Base-by-base conservation (phyloP, 805 yeast genomes). In the Hanseniaspora lachancei region DNA sequence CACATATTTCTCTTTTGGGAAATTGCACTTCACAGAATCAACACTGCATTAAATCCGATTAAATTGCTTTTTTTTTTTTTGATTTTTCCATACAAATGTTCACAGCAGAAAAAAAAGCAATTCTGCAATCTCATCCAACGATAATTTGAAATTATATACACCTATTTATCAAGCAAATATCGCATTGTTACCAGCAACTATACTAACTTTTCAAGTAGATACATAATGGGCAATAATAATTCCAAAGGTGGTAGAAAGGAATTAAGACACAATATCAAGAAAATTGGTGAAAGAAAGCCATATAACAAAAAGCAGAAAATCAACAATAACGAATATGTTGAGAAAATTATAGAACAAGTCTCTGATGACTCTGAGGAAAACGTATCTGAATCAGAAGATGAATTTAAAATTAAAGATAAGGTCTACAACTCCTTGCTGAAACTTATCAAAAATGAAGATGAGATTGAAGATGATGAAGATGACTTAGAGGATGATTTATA, bases 371-470 rank as follows among this genome's bases (percentile, higher is more conserved):
- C 59, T 15, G 62, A 46, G 27, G 67, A 62, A 1, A 56, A 47
- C 2, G 46, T 51, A 29, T 36, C 52, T 32, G 35, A 32, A 8
- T 58, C 61, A 9, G 58, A 61, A 10, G 57, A 61, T 34, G 67
- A 64, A 7, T 63, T 63, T 16, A 66, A 61, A 51, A 52, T 55
- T 60, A 63, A 68, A 35, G 73, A 75, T 3, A 71, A 73, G 62
- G 85, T 84, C 0, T 84, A 85, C 66, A 75, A 77, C 60, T 89
- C 91, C 1, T 69, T 85, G 49, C 65, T 85, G 63, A 79, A 86
- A 1, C 72, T 85, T 49, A 71, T 84, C 58, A 75, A 61, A 53
- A 60, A 39, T 3, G 62, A 58, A 9, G 63, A 63, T 23, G 66
- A 61, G 12, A 63, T 59, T 12, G 60, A 57, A 20, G 57, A 57